phyloP scores from a whole-genome alignment of 2,329 filamentous ascomycete genomes.

The Pestalotiopsis sp. region DNA sequence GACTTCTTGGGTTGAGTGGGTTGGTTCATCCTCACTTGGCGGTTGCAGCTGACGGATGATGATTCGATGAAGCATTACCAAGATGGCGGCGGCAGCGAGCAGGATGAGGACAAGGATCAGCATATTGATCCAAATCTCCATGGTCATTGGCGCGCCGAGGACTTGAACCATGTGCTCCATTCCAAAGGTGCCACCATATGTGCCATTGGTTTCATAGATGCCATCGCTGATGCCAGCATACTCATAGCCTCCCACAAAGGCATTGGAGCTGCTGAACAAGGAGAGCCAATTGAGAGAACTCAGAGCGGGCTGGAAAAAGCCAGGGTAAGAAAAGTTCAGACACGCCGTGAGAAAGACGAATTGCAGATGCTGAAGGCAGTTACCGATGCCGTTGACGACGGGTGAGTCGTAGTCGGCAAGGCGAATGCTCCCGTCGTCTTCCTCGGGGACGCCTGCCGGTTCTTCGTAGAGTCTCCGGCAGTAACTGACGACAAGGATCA shows the following conservation, averaged over 20 bases:
- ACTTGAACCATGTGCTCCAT: constrained; percentile 69
- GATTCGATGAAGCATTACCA: constrained; percentile 6
- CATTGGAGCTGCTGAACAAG: constrained; percentile 47
- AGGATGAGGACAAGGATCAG: constrained; percentile 51
- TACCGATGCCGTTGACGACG: constrained; percentile 18
- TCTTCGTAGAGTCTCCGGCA: not conserved
- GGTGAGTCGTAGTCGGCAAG: not conserved
- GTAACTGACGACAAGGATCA: not conserved
- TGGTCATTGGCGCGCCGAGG: constrained; percentile 63
- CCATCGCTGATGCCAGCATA: constrained; percentile 46
- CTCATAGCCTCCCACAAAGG: constrained; percentile 18
- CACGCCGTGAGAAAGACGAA: constrained; percentile 73
- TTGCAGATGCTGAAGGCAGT: constrained; percentile 77
- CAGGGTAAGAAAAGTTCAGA: constrained; percentile 72
- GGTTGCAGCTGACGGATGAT: not conserved
- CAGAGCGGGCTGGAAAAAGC: constrained; percentile 72
- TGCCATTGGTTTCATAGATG: constrained; percentile 68
- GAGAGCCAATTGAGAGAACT: constrained; percentile 69
- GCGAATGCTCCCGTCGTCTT: too few relatives aligned
- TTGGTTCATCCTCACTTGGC: not conserved
- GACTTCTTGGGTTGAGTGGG: not conserved
- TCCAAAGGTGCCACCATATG: constrained; percentile 56
- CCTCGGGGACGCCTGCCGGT: not conserved
- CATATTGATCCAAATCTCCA: constrained; percentile 73
- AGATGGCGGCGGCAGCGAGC: not conserved